Evolutionary conservation across 768 basidiomycete genomes (phyloP), one percentile per base, ranked within the genome.

Genomic region (Hypsizygus marmoreus): DNA sequence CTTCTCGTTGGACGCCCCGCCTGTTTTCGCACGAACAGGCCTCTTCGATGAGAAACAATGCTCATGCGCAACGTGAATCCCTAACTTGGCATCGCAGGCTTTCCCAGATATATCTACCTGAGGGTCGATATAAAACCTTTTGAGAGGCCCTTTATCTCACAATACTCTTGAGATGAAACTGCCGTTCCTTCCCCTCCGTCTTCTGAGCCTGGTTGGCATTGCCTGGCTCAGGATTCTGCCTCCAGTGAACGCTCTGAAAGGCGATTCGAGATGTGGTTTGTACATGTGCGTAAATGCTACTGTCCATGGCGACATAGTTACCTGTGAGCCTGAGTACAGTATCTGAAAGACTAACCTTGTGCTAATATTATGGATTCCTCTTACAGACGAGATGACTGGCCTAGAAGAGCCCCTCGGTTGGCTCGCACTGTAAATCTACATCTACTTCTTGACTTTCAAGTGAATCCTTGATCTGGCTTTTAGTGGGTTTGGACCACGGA

Each of bases 341-440:
- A n/a, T n/a, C n/a, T n/a, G n/a, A n/a, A n/a, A n/a, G 24, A 5
- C 8, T 19, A 8, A 30, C n/a, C 4, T 23, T 16, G n/a, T n/a
- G n/a, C n/a, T n/a, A n/a, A n/a, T 25, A 10, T 13, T 10, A 7
- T 42, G 39, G 19, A 29, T 28, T 38, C 33, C 40, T 31, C 32
- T 19, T 33, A 23, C 47, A 80, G 79, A 80, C 58, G 69, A 76
- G 49, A 50, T 82, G 43, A 72, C 74, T 28, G 58, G 66, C 20
- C 53, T 70, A 23, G 41, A 63, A 47, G 59, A 72, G 35, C 64
- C 67, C 19, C 44, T 76, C 10, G 79, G 79, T 19, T 83, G 80
- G 80, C 64, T 81, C 52, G 77, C 74, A 40, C 60, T 83, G 81
- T 77, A 58, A 60, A 63, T 53, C 11, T 31, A n/a, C n/a, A n/a